Conservation (phyloP, 2,329 filamentous ascomycete species). For the Neopestalotiopsis sp. region DNA sequence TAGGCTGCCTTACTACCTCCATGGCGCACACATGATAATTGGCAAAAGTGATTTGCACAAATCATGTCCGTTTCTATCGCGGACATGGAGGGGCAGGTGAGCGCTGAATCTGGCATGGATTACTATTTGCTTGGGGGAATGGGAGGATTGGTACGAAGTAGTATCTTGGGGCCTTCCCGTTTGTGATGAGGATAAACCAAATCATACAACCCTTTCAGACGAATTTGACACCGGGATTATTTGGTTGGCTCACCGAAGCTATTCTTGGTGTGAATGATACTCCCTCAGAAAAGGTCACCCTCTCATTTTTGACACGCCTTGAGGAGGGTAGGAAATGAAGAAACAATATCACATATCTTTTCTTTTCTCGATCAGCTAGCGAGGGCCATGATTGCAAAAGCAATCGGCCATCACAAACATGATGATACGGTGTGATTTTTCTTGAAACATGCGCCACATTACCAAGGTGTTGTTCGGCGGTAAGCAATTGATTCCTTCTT, state of each 20-base stretch:
- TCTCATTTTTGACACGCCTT: not conserved
- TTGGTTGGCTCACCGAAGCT: constrained; percentile 8
- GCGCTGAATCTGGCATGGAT: not conserved
- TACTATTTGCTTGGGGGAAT: not conserved
- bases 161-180: not conserved
- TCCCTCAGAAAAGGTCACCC: not conserved
- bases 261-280: not conserved
- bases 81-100: constrained; percentile 8
- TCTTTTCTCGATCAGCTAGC: not conserved
- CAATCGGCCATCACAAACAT: not conserved
- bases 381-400: not conserved
- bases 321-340: not conserved
- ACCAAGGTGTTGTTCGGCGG: constrained; percentile 1
- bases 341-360: not conserved
- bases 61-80: not conserved
- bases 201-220: not conserved
- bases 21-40: not conserved
- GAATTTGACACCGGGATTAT: not conserved
- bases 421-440: constrained; percentile 5
- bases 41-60: not conserved
- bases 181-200: not conserved
- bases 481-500: not conserved
- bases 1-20: too few relatives aligned
- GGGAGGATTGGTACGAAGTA: too few relatives aligned
- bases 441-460: constrained; percentile 9